phyloP scores from a whole-genome alignment of 768 basidiomycete genomes.

The Roridomyces roridus region DNA sequence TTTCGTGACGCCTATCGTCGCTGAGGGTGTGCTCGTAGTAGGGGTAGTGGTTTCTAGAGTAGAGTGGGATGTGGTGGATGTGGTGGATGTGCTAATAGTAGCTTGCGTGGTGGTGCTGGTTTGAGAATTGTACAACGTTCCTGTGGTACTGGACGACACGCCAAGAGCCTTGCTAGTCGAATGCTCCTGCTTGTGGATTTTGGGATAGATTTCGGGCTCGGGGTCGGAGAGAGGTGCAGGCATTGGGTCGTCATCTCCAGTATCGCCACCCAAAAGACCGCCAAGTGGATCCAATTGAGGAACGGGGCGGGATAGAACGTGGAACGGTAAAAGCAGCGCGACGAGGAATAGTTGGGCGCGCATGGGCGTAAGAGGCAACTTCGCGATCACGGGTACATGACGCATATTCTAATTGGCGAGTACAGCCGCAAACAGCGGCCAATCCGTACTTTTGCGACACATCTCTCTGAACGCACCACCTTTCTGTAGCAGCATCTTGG shows the following conservation, averaged over 20 bases:
- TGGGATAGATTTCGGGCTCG: slow-evolving; percentile 2
- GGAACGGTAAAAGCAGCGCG: slow-evolving; percentile 7
- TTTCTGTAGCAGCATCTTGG: slow-evolving; percentile 57
- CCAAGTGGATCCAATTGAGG: slow-evolving; percentile 14
- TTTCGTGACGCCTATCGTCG: slow-evolving; percentile 10
- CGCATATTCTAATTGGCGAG: neutral
- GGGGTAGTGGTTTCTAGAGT: slow-evolving; percentile 3
- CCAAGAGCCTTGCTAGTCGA: slow-evolving; percentile 1
- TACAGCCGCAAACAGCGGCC: slow-evolving; percentile 44
- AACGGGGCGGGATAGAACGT: slow-evolving; percentile 20
- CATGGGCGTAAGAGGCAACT: too few species aligned
- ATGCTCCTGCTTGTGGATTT: slow-evolving; percentile 6
- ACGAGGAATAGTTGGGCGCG: slow-evolving; percentile 21
- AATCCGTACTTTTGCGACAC: slow-evolving; percentile 67
- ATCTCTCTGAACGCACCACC: slow-evolving; percentile 72
- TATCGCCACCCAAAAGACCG: slow-evolving; percentile 26
- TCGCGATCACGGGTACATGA: slow-evolving; percentile 11
- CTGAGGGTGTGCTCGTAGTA: slow-evolving; percentile 12
- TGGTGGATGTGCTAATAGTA: neutral
- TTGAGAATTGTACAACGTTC: too few species aligned
- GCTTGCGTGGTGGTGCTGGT: neutral
- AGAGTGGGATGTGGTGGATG: neutral
- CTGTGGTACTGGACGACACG: slow-evolving; percentile 8
- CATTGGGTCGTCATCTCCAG: slow-evolving; percentile 7
- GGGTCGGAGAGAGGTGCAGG: slow-evolving; percentile 8